A percentile compares a stretch with the other conserved stretches of the same genome.
Conservation (phyloP, 176 grass and related monocot genomes). For the Hyparrhenia diplandra region DNA sequence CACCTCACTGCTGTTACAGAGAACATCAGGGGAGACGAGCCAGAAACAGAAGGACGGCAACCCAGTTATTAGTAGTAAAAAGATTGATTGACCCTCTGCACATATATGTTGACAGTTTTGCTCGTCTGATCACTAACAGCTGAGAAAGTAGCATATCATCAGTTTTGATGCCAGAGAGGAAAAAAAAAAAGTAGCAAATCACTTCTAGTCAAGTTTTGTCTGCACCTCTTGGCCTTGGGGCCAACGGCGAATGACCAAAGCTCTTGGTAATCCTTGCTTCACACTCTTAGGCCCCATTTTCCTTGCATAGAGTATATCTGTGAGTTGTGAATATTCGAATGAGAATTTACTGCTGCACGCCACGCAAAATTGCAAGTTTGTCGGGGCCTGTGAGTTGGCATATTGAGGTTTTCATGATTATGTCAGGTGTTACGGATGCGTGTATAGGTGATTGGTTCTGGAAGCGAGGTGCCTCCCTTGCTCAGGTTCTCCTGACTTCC, state of each 20-base stretch:
- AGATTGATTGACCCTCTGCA: constrained; percentile 16
- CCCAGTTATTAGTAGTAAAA: not conserved
- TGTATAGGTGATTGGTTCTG: not conserved
- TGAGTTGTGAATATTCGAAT: not conserved
- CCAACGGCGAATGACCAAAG: not conserved
- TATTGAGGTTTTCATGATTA: not conserved
- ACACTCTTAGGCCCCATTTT: not conserved
- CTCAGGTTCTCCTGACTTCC: not conserved
- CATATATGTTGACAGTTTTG: constrained; percentile 6
- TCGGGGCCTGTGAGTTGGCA: not conserved
- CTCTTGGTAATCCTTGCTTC: not conserved
- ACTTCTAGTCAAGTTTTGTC: not conserved
- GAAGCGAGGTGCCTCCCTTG: not conserved
- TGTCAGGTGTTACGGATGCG: not conserved
- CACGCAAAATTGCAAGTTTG: not conserved
- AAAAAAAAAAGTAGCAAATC: not conserved
- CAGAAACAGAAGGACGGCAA: not conserved
- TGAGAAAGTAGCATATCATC: not conserved
- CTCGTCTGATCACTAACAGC: not conserved
- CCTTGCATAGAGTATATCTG: not conserved
- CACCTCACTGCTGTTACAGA: not conserved
- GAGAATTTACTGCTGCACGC: not conserved
- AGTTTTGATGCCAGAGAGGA: not conserved
- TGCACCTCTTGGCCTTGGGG: not conserved
- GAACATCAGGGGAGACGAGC: constrained; percentile 14